Conservation (phyloP, 2,329 filamentous ascomycete species). For the Dactylellina sp. region DNA sequence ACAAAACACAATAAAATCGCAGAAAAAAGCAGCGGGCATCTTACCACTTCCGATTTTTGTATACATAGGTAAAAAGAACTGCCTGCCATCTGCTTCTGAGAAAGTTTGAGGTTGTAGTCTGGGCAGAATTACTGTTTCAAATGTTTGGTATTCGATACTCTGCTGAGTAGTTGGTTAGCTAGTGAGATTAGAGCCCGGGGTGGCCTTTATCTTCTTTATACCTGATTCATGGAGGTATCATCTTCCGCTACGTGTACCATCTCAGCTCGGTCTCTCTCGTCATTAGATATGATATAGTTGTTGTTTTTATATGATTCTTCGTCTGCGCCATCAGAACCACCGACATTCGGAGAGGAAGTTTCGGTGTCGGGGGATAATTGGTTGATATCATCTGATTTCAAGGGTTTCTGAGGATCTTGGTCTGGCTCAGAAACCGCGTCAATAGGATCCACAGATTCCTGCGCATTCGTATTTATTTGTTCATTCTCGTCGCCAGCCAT, state of each 20-base stretch:
- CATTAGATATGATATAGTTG: conserved; percentile 54
- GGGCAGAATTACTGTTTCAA: conserved; percentile 43
- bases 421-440: conserved; percentile 24
- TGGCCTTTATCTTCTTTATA: background rate
- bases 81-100: conserved; percentile 36
- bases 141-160: conserved; percentile 33
- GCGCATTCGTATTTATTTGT: conserved; percentile 5
- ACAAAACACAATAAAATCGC: background rate
- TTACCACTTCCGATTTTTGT: conserved; percentile 42
- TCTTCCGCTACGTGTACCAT: conserved; percentile 41
- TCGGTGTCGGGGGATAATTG: conserved; percentile 45
- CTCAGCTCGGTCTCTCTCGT: conserved; percentile 25
- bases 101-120: conserved; percentile 33
- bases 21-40: background rate
- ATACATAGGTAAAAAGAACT: conserved; percentile 51
- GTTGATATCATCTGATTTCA: conserved; percentile 37
- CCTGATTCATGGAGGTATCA: conserved; percentile 34
- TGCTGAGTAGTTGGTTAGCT: conserved; percentile 4
- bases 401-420: conserved; percentile 15
- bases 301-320: conserved; percentile 51
- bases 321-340: conserved; percentile 38
- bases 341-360: conserved; percentile 31
- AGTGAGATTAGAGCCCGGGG: background rate
- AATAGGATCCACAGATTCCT: conserved; percentile 7
- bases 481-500: conserved; percentile 49